Conservation (phyloP, 352 stramenopile species). For the Globisporangium ultimum region DNA sequence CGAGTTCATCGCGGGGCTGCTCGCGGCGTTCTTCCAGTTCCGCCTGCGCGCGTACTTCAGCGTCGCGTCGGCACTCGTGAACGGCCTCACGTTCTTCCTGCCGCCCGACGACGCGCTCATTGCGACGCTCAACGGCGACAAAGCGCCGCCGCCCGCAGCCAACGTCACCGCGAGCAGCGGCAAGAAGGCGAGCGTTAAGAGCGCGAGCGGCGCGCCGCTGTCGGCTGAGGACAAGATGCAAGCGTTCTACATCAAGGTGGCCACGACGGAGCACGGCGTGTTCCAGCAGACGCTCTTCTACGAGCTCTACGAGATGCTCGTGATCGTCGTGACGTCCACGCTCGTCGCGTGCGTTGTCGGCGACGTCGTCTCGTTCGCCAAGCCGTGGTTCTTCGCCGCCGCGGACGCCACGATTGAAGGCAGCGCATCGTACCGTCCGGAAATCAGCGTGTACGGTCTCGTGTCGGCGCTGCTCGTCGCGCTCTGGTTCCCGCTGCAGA, state of each 20-base stretch:
- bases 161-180: slow-evolving; percentile 6
- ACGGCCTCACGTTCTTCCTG: slow-evolving; percentile 71
- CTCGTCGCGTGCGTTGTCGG: slow-evolving; percentile 41
- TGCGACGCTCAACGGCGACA: slow-evolving; percentile 55
- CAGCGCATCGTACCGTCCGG: slow-evolving; percentile 14
- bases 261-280: slow-evolving; percentile 57
- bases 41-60: slow-evolving; percentile 61
- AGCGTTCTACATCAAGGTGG: slow-evolving; percentile 66
- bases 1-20: slow-evolving; percentile 66
- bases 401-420: slow-evolving; percentile 4
- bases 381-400: slow-evolving; percentile 18
- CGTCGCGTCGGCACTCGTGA: slow-evolving; percentile 51
- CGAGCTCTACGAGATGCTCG: slow-evolving; percentile 81
- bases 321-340: slow-evolving; percentile 61
- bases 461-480: slow-evolving; percentile 59
- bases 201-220: slow-evolving; percentile 21
- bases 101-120: slow-evolving; percentile 72
- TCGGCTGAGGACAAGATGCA: slow-evolving; percentile 64
- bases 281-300: slow-evolving; percentile 79
- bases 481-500: slow-evolving; percentile 72
- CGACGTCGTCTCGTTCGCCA: slow-evolving; percentile 36
- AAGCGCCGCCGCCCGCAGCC: not conserved
- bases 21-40: slow-evolving; percentile 68
- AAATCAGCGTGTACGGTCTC: slow-evolving; percentile 66
- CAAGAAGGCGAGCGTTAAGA: slow-evolving; percentile 24